Conservation (phyloP, 164 flowering plant genomes). For the Vitis amurensis region DNA sequence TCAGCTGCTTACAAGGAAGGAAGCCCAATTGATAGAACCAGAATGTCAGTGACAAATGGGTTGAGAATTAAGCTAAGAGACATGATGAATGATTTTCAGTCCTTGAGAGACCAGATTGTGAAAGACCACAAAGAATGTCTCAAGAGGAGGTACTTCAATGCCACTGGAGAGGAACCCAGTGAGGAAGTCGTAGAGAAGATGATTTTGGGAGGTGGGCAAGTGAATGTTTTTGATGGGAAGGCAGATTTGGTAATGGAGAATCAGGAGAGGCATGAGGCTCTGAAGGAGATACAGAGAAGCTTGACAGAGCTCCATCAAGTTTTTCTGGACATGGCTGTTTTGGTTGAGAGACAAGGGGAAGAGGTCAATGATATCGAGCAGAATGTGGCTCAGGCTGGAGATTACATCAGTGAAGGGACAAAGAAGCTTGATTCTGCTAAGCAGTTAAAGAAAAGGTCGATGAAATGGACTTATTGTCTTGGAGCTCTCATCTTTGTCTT, state of each 20-base stretch:
- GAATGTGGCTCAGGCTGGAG: slow-evolving; percentile 27
- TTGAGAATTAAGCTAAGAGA: slow-evolving; percentile 26
- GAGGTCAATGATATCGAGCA: slow-evolving; percentile 30
- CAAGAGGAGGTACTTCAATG: slow-evolving; percentile 20
- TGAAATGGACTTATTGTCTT: slow-evolving; percentile 33
- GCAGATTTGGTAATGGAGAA: slow-evolving; percentile 24
- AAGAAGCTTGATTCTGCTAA: slow-evolving; percentile 26
- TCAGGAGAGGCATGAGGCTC: slow-evolving; percentile 35
- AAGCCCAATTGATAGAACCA: slow-evolving; percentile 23
- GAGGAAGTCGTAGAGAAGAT: slow-evolving; percentile 27
- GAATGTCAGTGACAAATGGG: slow-evolving; percentile 28
- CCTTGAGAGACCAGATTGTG: slow-evolving; percentile 21
- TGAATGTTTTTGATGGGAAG: slow-evolving; percentile 16
- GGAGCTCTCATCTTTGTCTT: slow-evolving; percentile 15
- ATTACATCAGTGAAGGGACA: slow-evolving; percentile 31
- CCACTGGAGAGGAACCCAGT: slow-evolving; percentile 26
- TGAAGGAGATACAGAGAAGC: slow-evolving; percentile 37
- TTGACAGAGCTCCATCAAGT: slow-evolving; percentile 37
- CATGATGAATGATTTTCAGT: slow-evolving; percentile 31
- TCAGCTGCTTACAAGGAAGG: slow-evolving; percentile 22
- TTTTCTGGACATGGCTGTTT: slow-evolving; percentile 46
- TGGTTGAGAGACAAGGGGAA: slow-evolving; percentile 42
- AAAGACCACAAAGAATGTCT: slow-evolving; percentile 28
- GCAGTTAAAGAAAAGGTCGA: slow-evolving; percentile 33
- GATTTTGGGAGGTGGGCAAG: slow-evolving; percentile 16